phyloP scores from a whole-genome alignment of 2,329 filamentous ascomycete species.

The Penicillium sp. region DNA sequence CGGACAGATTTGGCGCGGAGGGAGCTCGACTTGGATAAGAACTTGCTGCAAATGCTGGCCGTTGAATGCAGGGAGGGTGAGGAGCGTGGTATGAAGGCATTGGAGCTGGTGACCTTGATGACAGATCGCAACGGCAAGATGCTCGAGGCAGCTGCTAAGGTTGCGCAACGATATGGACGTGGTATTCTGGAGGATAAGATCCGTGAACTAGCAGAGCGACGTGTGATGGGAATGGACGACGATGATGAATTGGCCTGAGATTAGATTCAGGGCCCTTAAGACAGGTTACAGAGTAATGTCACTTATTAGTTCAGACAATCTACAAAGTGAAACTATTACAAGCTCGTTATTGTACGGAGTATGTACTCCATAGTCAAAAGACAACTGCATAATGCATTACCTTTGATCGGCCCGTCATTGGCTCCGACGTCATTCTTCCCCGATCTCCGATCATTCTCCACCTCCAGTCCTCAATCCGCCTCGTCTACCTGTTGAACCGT shows the following conservation, averaged over 20 bases:
- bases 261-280: not conserved
- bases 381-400: no score
- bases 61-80: slow-evolving; percentile 89
- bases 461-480: not conserved
- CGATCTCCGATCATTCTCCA: slow-evolving; percentile 12
- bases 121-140: slow-evolving; percentile 79
- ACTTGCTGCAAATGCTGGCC: slow-evolving; percentile 80
- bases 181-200: slow-evolving; percentile 86
- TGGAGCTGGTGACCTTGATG: slow-evolving; percentile 87
- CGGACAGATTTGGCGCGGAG: slow-evolving; percentile 64
- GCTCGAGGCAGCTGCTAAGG: slow-evolving; percentile 84
- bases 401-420: slow-evolving; percentile 14
- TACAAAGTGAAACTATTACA: no score
- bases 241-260: slow-evolving; percentile 43
- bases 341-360: no score
- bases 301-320: not conserved
- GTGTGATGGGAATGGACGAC: slow-evolving; percentile 59
- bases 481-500: not conserved
- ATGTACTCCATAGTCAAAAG: no score
- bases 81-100: slow-evolving; percentile 86
- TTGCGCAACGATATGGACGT: slow-evolving; percentile 79
- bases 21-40: slow-evolving; percentile 85
- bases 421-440: slow-evolving; percentile 8
- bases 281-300: not conserved
- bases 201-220: slow-evolving; percentile 71